These are phyloP conservation scores for Crithidia expoeki DNA, from an alignment of 208 protist genomes.

Conservation along the genomic window DNA sequence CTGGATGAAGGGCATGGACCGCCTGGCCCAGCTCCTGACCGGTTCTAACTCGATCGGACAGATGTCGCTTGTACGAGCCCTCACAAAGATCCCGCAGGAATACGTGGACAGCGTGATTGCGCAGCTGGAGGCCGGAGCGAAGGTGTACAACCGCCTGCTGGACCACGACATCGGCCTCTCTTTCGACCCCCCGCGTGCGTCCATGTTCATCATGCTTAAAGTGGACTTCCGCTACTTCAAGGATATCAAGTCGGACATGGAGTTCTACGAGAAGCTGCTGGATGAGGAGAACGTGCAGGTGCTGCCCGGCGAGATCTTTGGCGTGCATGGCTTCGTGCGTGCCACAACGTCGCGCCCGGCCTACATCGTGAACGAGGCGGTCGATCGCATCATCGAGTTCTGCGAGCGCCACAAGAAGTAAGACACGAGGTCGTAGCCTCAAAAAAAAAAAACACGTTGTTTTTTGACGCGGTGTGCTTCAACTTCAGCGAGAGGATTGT, in stretches of 20 bases:
- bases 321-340: slow-evolving; percentile 67
- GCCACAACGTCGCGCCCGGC: slow-evolving; percentile 77
- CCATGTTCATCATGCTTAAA: slow-evolving; percentile 93
- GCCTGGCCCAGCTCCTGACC: slow-evolving; percentile 70
- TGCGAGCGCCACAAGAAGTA: slow-evolving; percentile 54
- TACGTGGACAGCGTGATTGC: slow-evolving; percentile 59
- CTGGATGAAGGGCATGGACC: slow-evolving; percentile 52
- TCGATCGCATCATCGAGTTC: slow-evolving; percentile 81
- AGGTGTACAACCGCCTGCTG: slow-evolving; percentile 45
- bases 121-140: slow-evolving; percentile 42
- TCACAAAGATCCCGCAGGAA: slow-evolving; percentile 61
- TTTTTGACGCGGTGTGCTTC: too few relatives aligned
- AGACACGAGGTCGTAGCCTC: not conserved
- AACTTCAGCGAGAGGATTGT: too few relatives aligned
- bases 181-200: slow-evolving; percentile 71
- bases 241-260: slow-evolving; percentile 65
- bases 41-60: slow-evolving; percentile 91
- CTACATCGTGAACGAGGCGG: slow-evolving; percentile 76
- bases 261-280: slow-evolving; percentile 83
- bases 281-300: slow-evolving; percentile 91
- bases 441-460: too few relatives aligned
- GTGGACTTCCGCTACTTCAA: slow-evolving; percentile 84
- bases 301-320: slow-evolving; percentile 88
- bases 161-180: slow-evolving; percentile 43
- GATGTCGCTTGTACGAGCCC: slow-evolving; percentile 73